Evolutionary conservation across 192 early-diverging fungal genomes (phyloP), one percentile per base, ranked within the genome.

Genomic region (Backusella circina): DNA sequence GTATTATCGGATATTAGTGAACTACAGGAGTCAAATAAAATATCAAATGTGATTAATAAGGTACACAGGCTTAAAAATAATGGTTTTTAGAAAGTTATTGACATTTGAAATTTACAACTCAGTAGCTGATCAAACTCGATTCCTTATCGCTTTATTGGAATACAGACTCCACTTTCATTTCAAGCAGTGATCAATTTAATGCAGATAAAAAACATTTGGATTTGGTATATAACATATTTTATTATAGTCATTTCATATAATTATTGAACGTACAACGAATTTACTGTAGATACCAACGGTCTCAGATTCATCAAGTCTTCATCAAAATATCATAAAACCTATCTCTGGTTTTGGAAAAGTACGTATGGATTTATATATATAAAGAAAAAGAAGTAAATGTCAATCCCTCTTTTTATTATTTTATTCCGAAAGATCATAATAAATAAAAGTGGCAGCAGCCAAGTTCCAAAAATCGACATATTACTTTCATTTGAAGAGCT

Each of bases 111-210:
- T 28, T 12, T 47, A n/a, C 54, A 26, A 13, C 54, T 28, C 26
- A 61, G 38, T 66, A 82, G 88, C 78, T 96, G 79, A 82, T 87
- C 30, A 87, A 80, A 72, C 80, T 82, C 36, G 85, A 86, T 3
- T 86, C 88, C 26, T 84, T 94, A 23, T 87, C 92, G 0, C 79
- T 92, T n/a, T 95, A 95, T 79, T 93, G 88, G 88, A 91, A 94
- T 77, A 92, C 93, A 0, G 83, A 90, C 33, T 78, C 87, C 13
- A 74, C 73, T n/a, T 72, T 70, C 1, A 26, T 76, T 6, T 64
- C 65, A 39, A 39, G 51, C 9, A 23, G 41, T 2, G 26, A 47
- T 23, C 72, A 36, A 15, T 39, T 70, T 1, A 39, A 77, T 15
- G 50, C 64, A 15, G 3, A 33, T 4, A 38, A 77, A 18, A 28